Evolutionary conservation across 1,139 yeast species (phyloP).

Genomic region (Geotrichum bryndzae): DNA sequence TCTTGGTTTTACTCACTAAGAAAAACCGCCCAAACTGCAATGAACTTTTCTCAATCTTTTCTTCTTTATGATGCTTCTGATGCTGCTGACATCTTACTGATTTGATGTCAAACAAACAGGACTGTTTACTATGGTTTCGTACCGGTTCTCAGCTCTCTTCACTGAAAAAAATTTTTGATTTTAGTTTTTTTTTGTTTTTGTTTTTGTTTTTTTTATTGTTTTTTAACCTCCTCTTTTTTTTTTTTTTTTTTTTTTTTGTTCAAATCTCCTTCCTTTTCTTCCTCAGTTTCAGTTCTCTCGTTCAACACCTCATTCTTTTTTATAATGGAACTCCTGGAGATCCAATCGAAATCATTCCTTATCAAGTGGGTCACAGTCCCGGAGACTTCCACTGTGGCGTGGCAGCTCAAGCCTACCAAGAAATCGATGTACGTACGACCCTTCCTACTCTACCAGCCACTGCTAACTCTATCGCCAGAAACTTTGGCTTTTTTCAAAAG

Average conservation of each 20-base stretch:
- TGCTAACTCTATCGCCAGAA: slow-evolving; percentile 23
- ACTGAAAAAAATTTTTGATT: neutral
- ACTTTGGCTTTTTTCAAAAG: slow-evolving; percentile 48
- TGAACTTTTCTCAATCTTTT: too few relatives aligned
- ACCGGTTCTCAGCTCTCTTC: too few relatives aligned
- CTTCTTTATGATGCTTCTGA: too few relatives aligned
- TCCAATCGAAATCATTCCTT: slow-evolving; percentile 81
- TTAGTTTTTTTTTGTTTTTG: neutral
- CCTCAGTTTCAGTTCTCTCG: neutral
- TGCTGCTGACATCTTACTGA: too few relatives aligned
- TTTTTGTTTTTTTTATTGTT: neutral
- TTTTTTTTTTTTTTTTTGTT: neutral
- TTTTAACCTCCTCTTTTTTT: too few relatives aligned
- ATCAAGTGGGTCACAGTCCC: slow-evolving; percentile 87
- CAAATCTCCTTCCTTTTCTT: neutral
- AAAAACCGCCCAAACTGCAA: too few relatives aligned
- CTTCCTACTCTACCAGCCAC: neutral
- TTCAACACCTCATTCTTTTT: neutral
- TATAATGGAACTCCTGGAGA: slow-evolving; percentile 75
- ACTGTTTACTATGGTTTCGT: too few relatives aligned
- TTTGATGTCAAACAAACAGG: too few relatives aligned
- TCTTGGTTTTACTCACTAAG: neutral
- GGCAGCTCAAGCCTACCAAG: slow-evolving; percentile 80
- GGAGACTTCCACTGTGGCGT: slow-evolving; percentile 57
- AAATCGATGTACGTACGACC: slow-evolving; percentile 50